Evolutionary conservation across 305 asterid genomes (phyloP).

Genomic region (Fraxinus paxiana): DNA sequence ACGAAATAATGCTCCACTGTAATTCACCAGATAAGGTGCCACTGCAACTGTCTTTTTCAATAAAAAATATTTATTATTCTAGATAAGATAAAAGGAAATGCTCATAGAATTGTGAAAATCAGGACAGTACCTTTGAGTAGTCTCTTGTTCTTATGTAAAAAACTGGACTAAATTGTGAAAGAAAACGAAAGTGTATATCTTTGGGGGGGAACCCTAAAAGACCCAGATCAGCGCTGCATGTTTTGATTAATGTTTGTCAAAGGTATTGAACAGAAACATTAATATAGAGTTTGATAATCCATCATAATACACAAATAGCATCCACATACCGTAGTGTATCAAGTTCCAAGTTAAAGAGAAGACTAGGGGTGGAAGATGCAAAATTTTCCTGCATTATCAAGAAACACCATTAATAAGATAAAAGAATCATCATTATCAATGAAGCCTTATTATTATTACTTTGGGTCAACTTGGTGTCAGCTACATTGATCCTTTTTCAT

Average conservation of each 20-base stretch:
- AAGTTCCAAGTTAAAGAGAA: constrained; percentile 92
- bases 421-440: not conserved
- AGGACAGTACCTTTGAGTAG: constrained; percentile 71
- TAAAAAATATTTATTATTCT: constrained; percentile 34
- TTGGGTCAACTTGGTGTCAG: not conserved
- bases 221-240: constrained; percentile 89
- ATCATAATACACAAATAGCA: constrained; percentile 11
- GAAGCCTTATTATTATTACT: not conserved
- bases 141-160: constrained; percentile 90
- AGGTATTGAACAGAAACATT: constrained; percentile 15
- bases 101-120: constrained; percentile 6
- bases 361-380: constrained; percentile 65
- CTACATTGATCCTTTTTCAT: not conserved
- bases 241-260: constrained; percentile 5
- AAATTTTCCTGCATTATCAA: constrained; percentile 58
- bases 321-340: constrained; percentile 76
- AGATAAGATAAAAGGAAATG: not conserved
- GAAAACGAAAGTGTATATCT: constrained; percentile 81
- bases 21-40: constrained; percentile 89
- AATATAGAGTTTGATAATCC: not conserved
- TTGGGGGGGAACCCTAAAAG: constrained; percentile 80
- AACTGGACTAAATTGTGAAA: constrained; percentile 75
- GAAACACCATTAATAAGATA: not conserved
- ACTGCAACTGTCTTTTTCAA: constrained; percentile 88
- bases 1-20: constrained; percentile 83